Evolutionary conservation across 768 basidiomycete genomes (phyloP).

Genomic region (Kwoniella botswanensis): DNA sequence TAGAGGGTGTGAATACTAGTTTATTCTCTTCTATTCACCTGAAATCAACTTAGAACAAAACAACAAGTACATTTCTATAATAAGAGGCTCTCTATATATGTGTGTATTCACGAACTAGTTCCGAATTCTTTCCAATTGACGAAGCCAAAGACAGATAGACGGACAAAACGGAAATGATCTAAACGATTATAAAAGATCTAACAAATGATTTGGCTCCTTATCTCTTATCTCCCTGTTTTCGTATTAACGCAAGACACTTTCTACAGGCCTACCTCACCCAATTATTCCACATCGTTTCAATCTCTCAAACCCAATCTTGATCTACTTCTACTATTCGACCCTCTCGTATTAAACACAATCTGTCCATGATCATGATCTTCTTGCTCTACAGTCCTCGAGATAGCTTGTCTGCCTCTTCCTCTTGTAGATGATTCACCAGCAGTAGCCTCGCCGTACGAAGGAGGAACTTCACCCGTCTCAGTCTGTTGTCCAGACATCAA

Average conservation of each 20-base stretch:
- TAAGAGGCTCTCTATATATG: too few species aligned
- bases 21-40: too few species aligned
- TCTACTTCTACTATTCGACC: slow-evolving; percentile 27
- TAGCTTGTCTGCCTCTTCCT: background rate
- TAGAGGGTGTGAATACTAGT: too few species aligned
- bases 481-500: slow-evolving; percentile 82
- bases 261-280: background rate
- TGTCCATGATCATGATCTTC: background rate
- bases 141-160: too few species aligned
- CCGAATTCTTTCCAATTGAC: too few species aligned
- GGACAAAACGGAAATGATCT: too few species aligned
- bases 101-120: too few species aligned
- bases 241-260: background rate
- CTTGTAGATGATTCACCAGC: slow-evolving; percentile 9
- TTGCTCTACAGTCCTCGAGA: background rate
- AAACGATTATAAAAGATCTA: too few species aligned
- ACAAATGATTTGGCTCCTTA: too few species aligned
- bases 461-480: slow-evolving; percentile 81
- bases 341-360: slow-evolving; percentile 4
- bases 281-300: background rate
- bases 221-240: background rate
- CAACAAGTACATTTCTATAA: too few species aligned
- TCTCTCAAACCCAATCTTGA: slow-evolving; percentile 19
- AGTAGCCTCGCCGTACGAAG: slow-evolving; percentile 65
- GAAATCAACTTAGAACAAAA: too few species aligned